These are phyloP conservation scores for Polytrichum formosum DNA, from an alignment of 225 moss, liverwort and hornwort species.

Conservation along the genomic window DNA sequence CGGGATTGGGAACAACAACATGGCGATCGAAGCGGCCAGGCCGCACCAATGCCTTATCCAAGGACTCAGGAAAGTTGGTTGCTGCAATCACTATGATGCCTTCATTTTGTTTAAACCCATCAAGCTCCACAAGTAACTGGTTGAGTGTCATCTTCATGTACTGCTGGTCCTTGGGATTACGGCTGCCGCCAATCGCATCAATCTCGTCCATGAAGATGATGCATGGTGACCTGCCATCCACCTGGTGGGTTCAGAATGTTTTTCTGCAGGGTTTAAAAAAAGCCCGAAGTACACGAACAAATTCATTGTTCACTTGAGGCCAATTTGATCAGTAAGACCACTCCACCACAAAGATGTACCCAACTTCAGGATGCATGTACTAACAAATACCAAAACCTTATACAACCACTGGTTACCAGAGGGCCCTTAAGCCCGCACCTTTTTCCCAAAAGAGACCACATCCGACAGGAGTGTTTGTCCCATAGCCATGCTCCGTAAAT, in stretches of 20 bases:
- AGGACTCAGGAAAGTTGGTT: conserved; percentile 30
- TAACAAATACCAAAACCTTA: too few relatives aligned
- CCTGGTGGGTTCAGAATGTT: not conserved
- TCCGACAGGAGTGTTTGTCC: too few relatives aligned
- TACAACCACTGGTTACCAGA: too few relatives aligned
- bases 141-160: conserved; percentile 15
- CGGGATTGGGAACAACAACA: conserved; percentile 21
- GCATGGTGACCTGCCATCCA: conserved; percentile 13
- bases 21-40: conserved; percentile 31
- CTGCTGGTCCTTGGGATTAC: conserved; percentile 12
- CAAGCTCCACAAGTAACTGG: conserved; percentile 6
- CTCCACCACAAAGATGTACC: not conserved
- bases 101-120: conserved; percentile 11
- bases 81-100: conserved; percentile 37
- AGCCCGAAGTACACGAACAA: too few relatives aligned
- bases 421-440: too few relatives aligned
- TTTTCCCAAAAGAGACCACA: too few relatives aligned
- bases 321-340: not conserved
- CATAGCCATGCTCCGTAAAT: too few relatives aligned
- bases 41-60: conserved; percentile 33
- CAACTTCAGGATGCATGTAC: too few relatives aligned
- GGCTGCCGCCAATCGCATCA: conserved; percentile 7
- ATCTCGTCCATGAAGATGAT: conserved; percentile 17
- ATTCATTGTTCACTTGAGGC: not conserved
- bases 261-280: too few relatives aligned